These are phyloP conservation scores for Dentipellis sp. DNA, from an alignment of 768 basidiomycete genomes.

Conservation along the genomic window DNA sequence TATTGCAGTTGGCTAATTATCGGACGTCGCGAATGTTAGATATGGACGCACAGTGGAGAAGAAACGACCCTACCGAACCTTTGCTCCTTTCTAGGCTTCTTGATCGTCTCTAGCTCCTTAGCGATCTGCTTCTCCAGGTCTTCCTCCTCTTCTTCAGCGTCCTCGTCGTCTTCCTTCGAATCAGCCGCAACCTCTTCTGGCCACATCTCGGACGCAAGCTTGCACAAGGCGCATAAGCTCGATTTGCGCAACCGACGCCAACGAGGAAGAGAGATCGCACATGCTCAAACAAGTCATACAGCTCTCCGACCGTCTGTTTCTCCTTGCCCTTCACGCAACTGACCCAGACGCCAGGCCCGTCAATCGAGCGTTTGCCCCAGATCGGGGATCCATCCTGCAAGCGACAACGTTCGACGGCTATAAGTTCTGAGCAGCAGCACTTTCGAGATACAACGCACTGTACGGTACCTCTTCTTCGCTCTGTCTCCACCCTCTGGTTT, in stretches of 20 bases:
- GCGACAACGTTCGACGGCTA: background rate
- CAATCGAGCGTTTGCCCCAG: slow-evolving; percentile 56
- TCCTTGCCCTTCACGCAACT: slow-evolving; percentile 83
- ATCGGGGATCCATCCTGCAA: slow-evolving; percentile 57
- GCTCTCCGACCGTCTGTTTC: slow-evolving; percentile 64
- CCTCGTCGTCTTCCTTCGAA: slow-evolving; percentile 5
- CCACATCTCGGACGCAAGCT: slow-evolving; percentile 73
- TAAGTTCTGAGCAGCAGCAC: background rate
- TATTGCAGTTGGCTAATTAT: slow-evolving; percentile 58
- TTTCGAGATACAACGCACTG: background rate
- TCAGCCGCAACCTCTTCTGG: slow-evolving; percentile 26
- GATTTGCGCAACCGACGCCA: background rate
- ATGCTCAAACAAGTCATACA: slow-evolving; percentile 71
- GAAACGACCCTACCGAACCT: slow-evolving; percentile 46
- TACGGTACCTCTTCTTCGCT: slow-evolving; percentile 3
- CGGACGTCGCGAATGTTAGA: background rate
- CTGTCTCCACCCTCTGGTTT: background rate
- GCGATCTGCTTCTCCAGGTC: slow-evolving; percentile 66
- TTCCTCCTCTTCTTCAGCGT: slow-evolving; percentile 28
- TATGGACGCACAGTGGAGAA: background rate
- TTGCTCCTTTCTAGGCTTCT: slow-evolving; percentile 50
- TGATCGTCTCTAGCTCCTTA: slow-evolving; percentile 62
- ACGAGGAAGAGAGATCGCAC: slow-evolving; percentile 30
- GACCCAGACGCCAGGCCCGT: slow-evolving; percentile 82
- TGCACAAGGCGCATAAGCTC: background rate